These are phyloP conservation scores for Saccharomyces hybrid DNA, from an alignment of 1,139 yeast genomes.

Conservation along the genomic window DNA sequence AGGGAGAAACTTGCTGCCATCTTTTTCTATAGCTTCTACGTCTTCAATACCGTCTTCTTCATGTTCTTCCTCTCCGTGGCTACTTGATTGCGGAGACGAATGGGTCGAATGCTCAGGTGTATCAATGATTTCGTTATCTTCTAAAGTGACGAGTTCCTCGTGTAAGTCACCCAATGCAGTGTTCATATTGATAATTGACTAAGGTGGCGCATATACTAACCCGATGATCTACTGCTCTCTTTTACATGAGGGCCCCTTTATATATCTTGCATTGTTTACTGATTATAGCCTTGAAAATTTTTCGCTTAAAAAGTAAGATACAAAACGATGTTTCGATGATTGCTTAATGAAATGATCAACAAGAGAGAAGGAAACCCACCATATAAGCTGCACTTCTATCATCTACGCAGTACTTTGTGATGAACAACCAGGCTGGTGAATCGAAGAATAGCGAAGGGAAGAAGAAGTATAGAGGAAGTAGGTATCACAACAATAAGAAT, in stretches of 20 bases:
- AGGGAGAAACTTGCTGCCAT: neutral
- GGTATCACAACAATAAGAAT: neutral
- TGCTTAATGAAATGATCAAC: neutral
- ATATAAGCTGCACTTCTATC: neutral
- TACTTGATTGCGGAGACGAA: neutral
- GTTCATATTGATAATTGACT: neutral
- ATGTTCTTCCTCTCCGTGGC: neutral
- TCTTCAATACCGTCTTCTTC: neutral
- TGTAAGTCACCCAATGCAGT: neutral
- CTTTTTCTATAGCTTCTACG: neutral
- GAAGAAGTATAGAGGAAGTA: neutral
- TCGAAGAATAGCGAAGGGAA: neutral
- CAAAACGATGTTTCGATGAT: neutral
- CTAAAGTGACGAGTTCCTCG: neutral
- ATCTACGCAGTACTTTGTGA: neutral
- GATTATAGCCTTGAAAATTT: neutral
- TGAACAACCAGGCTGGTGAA: neutral
- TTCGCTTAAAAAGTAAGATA: neutral
- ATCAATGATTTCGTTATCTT: neutral
- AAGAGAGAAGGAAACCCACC: neutral
- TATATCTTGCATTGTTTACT: neutral
- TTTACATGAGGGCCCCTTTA: neutral
- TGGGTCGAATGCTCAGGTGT: neutral
- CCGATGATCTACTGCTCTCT: neutral
- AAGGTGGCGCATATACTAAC: neutral